Conservation (phyloP, 2,329 filamentous ascomycete genomes). For the Stagonosporopsis rhizophila region DNA sequence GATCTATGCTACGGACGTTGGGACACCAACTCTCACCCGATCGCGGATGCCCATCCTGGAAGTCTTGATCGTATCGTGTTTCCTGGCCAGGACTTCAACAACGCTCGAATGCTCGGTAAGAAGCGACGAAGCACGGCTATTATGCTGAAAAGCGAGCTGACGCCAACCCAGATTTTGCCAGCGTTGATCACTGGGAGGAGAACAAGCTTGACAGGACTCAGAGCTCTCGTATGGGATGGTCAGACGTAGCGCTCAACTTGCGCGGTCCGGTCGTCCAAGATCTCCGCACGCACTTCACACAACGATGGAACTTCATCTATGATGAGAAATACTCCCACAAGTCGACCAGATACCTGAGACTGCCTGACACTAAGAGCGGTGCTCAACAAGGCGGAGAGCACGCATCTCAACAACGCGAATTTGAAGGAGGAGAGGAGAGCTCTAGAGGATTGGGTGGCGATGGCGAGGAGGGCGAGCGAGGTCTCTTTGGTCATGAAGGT, state of each 20-base stretch:
- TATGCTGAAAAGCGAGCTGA: slow-evolving; percentile 17
- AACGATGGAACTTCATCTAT: slow-evolving; percentile 93
- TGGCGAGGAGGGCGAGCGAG: slow-evolving; percentile 43
- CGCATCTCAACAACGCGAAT: slow-evolving; percentile 42
- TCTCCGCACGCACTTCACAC: slow-evolving; percentile 77
- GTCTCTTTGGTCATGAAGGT: slow-evolving; percentile 38
- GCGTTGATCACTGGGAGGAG: slow-evolving; percentile 78
- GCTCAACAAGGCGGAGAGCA: slow-evolving; percentile 51
- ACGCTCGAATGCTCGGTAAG: slow-evolving; percentile 77
- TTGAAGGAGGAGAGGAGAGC: slow-evolving; percentile 46
- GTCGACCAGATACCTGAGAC: slow-evolving; percentile 56
- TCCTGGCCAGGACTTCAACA: slow-evolving; percentile 93
- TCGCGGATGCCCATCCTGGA: slow-evolving; percentile 82
- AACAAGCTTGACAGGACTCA: slow-evolving; percentile 85
- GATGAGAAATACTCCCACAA: slow-evolving; percentile 77
- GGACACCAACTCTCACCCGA: slow-evolving; percentile 85
- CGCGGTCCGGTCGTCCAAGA: slow-evolving; percentile 77
- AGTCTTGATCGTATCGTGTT: slow-evolving; percentile 80
- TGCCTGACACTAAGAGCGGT: slow-evolving; percentile 39
- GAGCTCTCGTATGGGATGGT: slow-evolving; percentile 91
- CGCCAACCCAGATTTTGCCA: slow-evolving; percentile 66
- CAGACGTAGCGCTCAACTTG: slow-evolving; percentile 80
- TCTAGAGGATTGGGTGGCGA: slow-evolving; percentile 47
- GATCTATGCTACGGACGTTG: slow-evolving; percentile 88
- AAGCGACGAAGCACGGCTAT: slow-evolving; percentile 55